Base-by-base conservation (phyloP, 768 basidiomycete genomes). In the Russula virescens region DNA sequence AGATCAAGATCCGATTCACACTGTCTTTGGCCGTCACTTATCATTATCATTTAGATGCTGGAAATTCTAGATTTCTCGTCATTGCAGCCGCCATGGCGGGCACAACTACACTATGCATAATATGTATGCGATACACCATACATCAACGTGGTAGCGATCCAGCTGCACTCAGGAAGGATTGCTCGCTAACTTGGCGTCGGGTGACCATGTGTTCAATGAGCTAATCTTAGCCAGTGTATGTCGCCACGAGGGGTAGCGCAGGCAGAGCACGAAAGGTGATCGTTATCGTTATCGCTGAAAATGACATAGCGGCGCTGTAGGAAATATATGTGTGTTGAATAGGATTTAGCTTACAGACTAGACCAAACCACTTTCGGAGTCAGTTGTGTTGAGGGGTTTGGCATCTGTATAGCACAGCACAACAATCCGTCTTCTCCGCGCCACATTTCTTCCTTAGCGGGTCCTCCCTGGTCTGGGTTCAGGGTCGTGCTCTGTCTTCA, bases 231-330 rank as follows among this genome's bases (percentile, higher is more conserved):
- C 60, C 64, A 66, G 2, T 23, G 19, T 25, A 34, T 46, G 35
- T 81, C 78, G 28, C 83, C 81, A 58, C 78, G 75, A 55, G 80
- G 78, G 11, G 83, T 85, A 4, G 75, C 75, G 69, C 88, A 89
- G 1, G 78, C 85, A 43, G 82, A 79, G 69, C 88, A 89, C 10
- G 81, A 82, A 10, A 86, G 77, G 70, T 86, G 81, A 19, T 69
- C 72, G 11, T 75, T 70, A 38, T 81, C 69, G 64, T 89, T 88
- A 55, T 76, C 66, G 48, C 85, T 87, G 62, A 47, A 43, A 31
- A 63, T 11, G 18, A 51, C 50, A 43, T 68, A 47, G 64, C 61
- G 50, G 21, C 23, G 42, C 54, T 25, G 26, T 46, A 43, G 38
- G 42, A 25, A 47, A 6, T 18, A 25, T 26, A 54, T 34, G n/a